Conservation (phyloP, 148 eudicot genomes). For the Silene conica region DNA sequence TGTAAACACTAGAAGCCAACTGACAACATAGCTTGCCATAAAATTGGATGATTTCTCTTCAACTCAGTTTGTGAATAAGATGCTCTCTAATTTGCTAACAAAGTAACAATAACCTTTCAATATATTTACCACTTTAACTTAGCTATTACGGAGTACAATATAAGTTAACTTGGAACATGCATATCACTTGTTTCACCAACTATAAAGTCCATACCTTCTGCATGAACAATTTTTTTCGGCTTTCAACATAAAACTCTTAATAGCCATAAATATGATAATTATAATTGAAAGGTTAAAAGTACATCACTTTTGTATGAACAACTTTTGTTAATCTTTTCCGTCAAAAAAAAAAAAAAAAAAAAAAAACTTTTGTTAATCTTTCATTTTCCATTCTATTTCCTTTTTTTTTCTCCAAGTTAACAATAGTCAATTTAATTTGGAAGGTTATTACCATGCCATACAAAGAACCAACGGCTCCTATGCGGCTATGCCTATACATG, state of each 20-base stretch:
- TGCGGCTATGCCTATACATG: no score
- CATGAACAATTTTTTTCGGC: constrained; percentile 23
- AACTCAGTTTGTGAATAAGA: constrained; percentile 5
- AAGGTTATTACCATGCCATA: no score
- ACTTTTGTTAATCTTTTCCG: no score
- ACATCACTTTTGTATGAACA: neutral
- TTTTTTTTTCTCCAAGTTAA: no score
- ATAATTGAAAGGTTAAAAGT: neutral
- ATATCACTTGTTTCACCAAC: constrained; percentile 39
- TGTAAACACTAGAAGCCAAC: constrained; percentile 20
- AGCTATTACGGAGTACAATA: neutral
- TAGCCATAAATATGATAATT: neutral
- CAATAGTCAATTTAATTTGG: no score
- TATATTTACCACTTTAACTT: constrained; percentile 8
- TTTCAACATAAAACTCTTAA: neutral
- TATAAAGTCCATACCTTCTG: constrained; percentile 31
- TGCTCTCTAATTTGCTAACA: neutral
- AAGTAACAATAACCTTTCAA: neutral
- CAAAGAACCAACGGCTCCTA: no score
- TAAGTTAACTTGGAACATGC: constrained; percentile 37
- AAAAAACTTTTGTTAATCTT: no score
- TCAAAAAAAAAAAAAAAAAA: no score
- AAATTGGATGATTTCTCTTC: neutral
- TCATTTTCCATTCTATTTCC: no score
- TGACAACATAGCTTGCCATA: constrained; percentile 17